Base-by-base conservation (phyloP, 768 basidiomycete genomes). In the Leucocoprinus leucothites region DNA sequence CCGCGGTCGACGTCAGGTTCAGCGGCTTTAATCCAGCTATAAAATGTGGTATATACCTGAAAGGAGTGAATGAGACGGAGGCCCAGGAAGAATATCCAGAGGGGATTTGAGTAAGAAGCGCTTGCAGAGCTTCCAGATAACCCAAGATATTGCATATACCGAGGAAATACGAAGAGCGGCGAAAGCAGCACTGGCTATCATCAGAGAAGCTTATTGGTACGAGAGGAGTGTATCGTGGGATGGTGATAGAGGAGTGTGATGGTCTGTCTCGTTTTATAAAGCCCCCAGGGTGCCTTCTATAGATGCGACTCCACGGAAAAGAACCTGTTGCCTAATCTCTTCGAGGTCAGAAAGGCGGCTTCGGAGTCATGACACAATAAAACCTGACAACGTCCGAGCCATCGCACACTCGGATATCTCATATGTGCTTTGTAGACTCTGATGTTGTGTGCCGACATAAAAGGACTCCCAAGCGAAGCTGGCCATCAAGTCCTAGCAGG, bases 81-180 rank as follows among this genome's bases (percentile, higher is more conserved):
- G 56, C 4, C 59, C 59, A 16, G 56, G 51, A 1, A 57, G 25
- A 35, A 47, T 51, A 38, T 60, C 59, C 28, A 60, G 38, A 1
- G 56, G 38, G 9, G 36, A 53, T 18, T 41, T 54, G 47, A 40
- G 28, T 19, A 38, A n/a, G 6, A 48, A 28, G 42, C 28, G 44
- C 24, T 51, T 52, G 16, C 45, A 26, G 11, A 54, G 14, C 24
- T 41, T 49, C 56, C 56, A 60, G n/a, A 50, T 2, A 6, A 57
- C 9, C 58, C 58, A 59, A 2, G 48, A 24, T 16, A 56, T 9
- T 9, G 45, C 31, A 13, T 16, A 54, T 16, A 36, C 16, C 3
- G 31, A 34, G 34, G 51, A 18, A 19, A 48, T 13, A 38, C 42
- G 21, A 42, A 21, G n/a, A 46, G 41, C 16, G 16, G 4, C 4